Base-by-base conservation (phyloP, 225 moss, liverwort and hornwort species). In the Neckera pumila region DNA sequence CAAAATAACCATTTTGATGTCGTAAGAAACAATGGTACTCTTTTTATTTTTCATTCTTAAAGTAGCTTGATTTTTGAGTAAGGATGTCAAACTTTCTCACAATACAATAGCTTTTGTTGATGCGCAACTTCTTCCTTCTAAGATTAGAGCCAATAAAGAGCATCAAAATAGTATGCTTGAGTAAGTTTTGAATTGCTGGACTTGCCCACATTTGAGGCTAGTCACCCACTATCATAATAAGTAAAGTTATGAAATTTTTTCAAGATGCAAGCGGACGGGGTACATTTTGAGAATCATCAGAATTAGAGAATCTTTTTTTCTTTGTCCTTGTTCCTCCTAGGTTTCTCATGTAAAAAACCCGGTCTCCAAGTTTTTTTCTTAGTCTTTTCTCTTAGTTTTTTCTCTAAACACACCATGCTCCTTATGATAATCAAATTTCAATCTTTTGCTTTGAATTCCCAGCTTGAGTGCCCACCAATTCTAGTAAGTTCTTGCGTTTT, bases 11-110 rank as follows among this genome's bases (percentile, higher is more conserved):
- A 40, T 26, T 71, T 26, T 0, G 1, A 0, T 42, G 7, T 25
- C 14, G 8, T 25, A 42, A 71, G 0, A 40, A 71, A 14, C 0
- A 21, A 42, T 42, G 14, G 3, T 26, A 42, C 1, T 27, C 0
- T 42, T 42, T 8, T 40, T 23, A 0, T 13, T 23, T n/a, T 40
- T 42, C 26, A 1, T 15, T 42, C 1, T 42, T 27, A 71, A 42
- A 71, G 3, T 16, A 6, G 5, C 1, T 71, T 42, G 43, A 27
- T 23, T 71, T 27, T 45, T 45, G 6, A 45, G 45, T 45, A 45
- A 45, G 45, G 5, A 15, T 0, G 2, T 42, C 27, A 71, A 42
- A 42, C 15, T 42, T 71, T 71, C 1, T 42, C 8, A 40, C 5
- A 21, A 3, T 47, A 47, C n/a, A n/a, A 45, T n/a, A 7, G 22